These are phyloP conservation scores for Ceratobasidium sp. DNA, from an alignment of 1,284 basidiomycete species.

Conservation along the genomic window DNA sequence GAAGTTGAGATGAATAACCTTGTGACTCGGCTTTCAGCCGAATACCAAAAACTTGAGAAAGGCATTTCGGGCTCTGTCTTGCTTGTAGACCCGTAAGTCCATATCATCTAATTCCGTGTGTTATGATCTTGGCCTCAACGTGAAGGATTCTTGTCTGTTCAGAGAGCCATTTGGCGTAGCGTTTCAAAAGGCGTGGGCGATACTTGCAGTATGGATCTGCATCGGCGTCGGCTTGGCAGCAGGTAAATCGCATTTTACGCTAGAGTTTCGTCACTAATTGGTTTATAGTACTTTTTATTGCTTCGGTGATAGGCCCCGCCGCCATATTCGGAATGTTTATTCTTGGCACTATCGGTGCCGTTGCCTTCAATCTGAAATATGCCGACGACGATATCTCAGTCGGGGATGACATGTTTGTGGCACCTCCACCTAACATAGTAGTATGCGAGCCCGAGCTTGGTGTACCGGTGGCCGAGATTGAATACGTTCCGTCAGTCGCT, in stretches of 20 bases:
- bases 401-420: neutral
- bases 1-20: conserved; percentile 22
- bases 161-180: conserved; percentile 22
- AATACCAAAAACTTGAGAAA: conserved; percentile 10
- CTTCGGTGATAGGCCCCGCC: neutral
- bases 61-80: neutral
- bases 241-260: neutral
- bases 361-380: conserved; percentile 6
- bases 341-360: neutral
- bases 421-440: neutral
- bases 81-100: neutral
- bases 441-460: too few species aligned
- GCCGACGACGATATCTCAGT: neutral
- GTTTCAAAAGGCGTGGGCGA: neutral
- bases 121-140: neutral
- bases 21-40: conserved; percentile 8
- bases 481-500: too few species aligned
- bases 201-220: neutral
- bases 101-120: neutral
- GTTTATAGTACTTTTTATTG: neutral
- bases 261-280: neutral
- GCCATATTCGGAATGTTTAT: neutral
- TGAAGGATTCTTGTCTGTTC: neutral
- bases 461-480: too few species aligned
- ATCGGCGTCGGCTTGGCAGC: neutral